phyloP scores from a whole-genome alignment of 2,329 filamentous ascomycete genomes.

The Aspergillus alliaceus region DNA sequence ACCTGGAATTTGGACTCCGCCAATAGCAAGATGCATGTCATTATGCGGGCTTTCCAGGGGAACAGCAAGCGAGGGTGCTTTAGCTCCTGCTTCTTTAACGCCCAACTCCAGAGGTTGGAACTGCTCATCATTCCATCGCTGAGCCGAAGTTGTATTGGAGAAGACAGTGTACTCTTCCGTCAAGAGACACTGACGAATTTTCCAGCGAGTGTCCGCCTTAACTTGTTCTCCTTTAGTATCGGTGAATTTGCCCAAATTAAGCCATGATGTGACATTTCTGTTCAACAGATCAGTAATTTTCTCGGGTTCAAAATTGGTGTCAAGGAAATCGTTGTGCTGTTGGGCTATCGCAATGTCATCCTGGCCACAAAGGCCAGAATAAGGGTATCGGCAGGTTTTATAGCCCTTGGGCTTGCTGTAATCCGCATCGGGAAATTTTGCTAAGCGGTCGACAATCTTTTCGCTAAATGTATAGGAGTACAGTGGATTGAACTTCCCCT shows the following conservation, averaged over 20 bases:
- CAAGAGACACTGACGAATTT: conserved; percentile 19
- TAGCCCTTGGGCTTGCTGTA: not conserved
- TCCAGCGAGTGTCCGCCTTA: too few species aligned
- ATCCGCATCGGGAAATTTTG: not conserved
- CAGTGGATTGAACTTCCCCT: not conserved
- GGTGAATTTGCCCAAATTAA: not conserved
- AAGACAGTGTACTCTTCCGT: conserved; percentile 37
- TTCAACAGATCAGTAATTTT: too few species aligned
- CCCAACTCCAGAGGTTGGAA: not conserved
- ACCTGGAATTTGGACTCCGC: not conserved
- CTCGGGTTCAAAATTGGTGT: not conserved
- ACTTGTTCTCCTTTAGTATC: too few species aligned
- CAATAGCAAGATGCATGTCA: conserved; percentile 3
- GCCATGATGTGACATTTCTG: not conserved
- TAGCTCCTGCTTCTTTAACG: not conserved
- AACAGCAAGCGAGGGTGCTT: not conserved
- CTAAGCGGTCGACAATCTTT: not conserved
- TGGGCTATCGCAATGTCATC: not conserved
- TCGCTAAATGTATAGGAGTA: not conserved
- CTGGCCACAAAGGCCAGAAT: not conserved
- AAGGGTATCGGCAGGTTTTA: not conserved
- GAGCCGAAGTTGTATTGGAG: conserved; percentile 28
- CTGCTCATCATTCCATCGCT: conserved; percentile 19
- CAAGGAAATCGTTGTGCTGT: not conserved
- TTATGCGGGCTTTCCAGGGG: conserved; percentile 3